Conservation (phyloP, 345 rosid genomes). For the Carallia pectinifolia region DNA sequence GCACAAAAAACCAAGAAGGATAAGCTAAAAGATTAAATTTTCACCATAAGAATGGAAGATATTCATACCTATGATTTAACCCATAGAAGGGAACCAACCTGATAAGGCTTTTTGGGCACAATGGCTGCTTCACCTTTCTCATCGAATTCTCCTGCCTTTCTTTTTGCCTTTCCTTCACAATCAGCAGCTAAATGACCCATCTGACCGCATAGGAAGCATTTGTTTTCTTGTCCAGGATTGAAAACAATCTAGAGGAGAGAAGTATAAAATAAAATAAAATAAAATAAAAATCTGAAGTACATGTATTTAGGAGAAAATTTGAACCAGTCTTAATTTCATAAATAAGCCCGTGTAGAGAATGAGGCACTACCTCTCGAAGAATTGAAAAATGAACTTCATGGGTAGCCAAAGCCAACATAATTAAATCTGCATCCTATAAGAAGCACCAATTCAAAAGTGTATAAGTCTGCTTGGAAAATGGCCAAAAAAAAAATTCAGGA, state of each 20-base stretch:
- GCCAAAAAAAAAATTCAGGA: not conserved
- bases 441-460: conserved; percentile 15
- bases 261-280: not conserved
- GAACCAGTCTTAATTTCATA: no score
- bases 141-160: conserved; percentile 87
- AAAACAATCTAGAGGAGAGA: conserved; percentile 58
- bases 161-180: conserved; percentile 89
- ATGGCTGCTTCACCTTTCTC: conserved; percentile 68
- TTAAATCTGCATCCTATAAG: conserved; percentile 92
- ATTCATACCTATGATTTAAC: not conserved
- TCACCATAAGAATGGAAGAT: not conserved
- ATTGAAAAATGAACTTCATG: conserved; percentile 93
- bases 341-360: not conserved
- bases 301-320: not conserved
- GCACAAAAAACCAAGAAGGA: conserved; percentile 22
- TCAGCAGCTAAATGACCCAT: conserved; percentile 83
- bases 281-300: not conserved
- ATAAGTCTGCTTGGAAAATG: conserved; percentile 13
- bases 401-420: conserved; percentile 95
- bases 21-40: conserved; percentile 6
- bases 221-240: conserved; percentile 70
- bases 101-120: conserved; percentile 81
- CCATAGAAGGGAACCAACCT: conserved; percentile 41
- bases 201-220: conserved; percentile 95
- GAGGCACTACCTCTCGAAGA: conserved; percentile 78